These are phyloP conservation scores for Saturnispora besseyi DNA, from an alignment of 805 yeast species.

Conservation along the genomic window DNA sequence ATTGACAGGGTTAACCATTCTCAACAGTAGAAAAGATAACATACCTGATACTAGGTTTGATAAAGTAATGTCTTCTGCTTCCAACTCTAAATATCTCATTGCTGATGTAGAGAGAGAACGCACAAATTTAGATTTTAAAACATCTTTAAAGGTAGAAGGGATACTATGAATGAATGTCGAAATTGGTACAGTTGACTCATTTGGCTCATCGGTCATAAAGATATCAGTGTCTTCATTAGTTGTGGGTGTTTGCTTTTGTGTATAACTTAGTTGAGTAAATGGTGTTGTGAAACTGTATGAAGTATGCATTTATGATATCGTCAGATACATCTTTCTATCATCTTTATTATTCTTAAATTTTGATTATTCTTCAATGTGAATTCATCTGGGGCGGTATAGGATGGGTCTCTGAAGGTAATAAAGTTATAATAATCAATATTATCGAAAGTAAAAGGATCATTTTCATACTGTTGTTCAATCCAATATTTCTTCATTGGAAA, in stretches of 20 bases:
- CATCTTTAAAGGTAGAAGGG: no score
- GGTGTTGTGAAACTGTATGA: no score
- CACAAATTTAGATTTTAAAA: constrained; percentile 15
- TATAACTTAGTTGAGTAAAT: no score
- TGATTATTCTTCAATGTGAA: background rate
- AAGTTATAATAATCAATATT: background rate
- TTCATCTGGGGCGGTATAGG: background rate
- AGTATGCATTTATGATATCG: no score
- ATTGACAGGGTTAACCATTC: no score
- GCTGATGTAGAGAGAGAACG: constrained; percentile 14
- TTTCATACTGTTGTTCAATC: background rate
- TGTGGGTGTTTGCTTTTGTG: no score
- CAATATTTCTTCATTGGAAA: background rate
- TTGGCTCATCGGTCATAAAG: background rate
- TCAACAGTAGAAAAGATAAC: background rate
- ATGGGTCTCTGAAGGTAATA: background rate
- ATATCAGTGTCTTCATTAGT: no score
- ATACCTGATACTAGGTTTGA: constrained; percentile 9
- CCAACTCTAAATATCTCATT: background rate
- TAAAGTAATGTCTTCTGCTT: constrained; percentile 18
- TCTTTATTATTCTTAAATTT: background rate
- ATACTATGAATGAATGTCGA: background rate
- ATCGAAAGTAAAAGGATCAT: background rate
- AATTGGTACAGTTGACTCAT: background rate
- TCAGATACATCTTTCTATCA: background rate